Evolutionary conservation across 768 basidiomycete genomes (phyloP), one percentile per base, ranked within the genome.

Genomic region (Leucocoprinus sp.): DNA sequence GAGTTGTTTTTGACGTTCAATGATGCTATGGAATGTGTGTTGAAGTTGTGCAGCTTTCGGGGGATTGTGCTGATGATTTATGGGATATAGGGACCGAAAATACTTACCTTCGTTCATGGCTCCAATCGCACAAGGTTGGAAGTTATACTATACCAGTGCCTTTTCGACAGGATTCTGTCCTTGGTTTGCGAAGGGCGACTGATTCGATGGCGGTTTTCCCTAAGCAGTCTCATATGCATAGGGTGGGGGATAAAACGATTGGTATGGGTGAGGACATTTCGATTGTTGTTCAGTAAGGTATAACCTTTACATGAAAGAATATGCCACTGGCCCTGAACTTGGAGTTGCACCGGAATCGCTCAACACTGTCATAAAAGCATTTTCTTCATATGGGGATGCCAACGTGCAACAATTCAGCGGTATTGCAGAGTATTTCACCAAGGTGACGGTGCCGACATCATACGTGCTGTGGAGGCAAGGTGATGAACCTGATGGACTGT

Each of bases 21-120:
- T 54, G 90, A 96, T 51, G 93, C 91, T 0, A 76, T 97, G 71
- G 95, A 98, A 63, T 95, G 87, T 88, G 57, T 60, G 85, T 69
- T 27, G 11, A 5, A 5, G 12, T 37, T 50, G 37, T 27, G 4
- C 0, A 8, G 21, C 11, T 8, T 42, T 3, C 17, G 12, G 8
- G 8, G 26, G 6, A 36, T 27, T 37, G 54, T 33, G 15, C 18
- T 12, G 3, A 17, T 24, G 23, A 11, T 12, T 18, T 17, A 7
- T 44, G 35, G 14, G 18, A 7, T n/a, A 22, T 35, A 75, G 87
- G 93, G 93, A 93, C 90, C 0, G 93, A 97, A 65, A 97, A 97
- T 63, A 85, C 79, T 0, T 96, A 96, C 64, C 58, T 97, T 50
- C 76, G 75, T 43, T 82, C 85, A 6, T 88, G 84, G 85, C 84